Evolutionary conservation across 371 early-diverging fungal genomes (phyloP).

Genomic region (Phascolomyces articulosus): DNA sequence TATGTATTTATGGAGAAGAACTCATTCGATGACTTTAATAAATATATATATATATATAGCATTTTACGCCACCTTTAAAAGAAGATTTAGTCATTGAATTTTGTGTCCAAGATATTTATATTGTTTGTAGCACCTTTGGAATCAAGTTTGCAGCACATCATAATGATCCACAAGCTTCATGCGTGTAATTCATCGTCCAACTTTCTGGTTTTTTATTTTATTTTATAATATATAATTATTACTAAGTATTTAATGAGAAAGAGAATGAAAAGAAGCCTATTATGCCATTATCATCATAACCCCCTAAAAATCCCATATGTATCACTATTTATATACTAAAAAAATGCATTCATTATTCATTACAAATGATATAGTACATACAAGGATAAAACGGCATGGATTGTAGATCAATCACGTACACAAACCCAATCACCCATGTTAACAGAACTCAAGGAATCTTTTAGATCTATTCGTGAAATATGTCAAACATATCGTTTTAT

Average conservation of each 20-base stretch:
- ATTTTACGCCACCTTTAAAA: constrained; percentile 44
- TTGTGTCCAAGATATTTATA: constrained; percentile 37
- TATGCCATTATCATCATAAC: no score
- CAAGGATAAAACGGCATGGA: constrained; percentile 42
- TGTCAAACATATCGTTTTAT: constrained; percentile 40
- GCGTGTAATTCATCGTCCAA: no score
- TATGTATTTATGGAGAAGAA: no score
- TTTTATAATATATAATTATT: no score
- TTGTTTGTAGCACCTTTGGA: constrained; percentile 42
- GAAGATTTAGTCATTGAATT: constrained; percentile 50
- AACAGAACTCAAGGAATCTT: constrained; percentile 33
- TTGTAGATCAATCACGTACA: constrained; percentile 35
- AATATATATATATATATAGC: constrained; percentile 15
- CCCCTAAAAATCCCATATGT: not conserved
- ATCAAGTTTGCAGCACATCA: constrained; percentile 15
- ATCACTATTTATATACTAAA: not conserved
- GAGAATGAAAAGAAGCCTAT: no score
- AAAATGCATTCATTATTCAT: not conserved
- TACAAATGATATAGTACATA: constrained; percentile 29
- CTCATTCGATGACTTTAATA: not conserved
- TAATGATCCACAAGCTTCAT: constrained; percentile 5
- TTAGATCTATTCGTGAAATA: constrained; percentile 28
- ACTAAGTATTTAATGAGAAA: no score
- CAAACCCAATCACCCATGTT: constrained; percentile 51
- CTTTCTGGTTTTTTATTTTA: no score